Evolutionary conservation across 2,329 filamentous ascomycete genomes (phyloP).

Genomic region (Westerdykella aurantiaca): DNA sequence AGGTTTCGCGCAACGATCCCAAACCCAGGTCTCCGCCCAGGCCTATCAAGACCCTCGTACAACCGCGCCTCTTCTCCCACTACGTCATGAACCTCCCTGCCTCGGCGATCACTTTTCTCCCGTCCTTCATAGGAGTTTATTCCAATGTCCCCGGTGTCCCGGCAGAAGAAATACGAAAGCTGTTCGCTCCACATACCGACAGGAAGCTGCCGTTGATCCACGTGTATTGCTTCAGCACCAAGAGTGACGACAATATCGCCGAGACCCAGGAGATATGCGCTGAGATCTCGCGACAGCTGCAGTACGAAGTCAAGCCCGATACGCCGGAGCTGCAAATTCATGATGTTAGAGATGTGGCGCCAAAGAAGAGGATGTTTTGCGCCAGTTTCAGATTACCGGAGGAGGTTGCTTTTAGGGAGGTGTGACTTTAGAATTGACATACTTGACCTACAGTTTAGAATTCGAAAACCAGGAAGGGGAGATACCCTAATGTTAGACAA

Average conservation of each 20-base stretch:
- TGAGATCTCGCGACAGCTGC: slow-evolving; percentile 58
- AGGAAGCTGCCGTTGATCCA: slow-evolving; percentile 74
- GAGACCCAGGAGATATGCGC: slow-evolving; percentile 56
- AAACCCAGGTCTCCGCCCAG: slow-evolving; percentile 15
- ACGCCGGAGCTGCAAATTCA: slow-evolving; percentile 53
- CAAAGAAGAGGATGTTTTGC: slow-evolving; percentile 95
- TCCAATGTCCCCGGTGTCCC: slow-evolving; percentile 43
- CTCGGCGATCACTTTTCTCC: slow-evolving; percentile 77
- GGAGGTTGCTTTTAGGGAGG: slow-evolving; percentile 68
- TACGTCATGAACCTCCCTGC: slow-evolving; percentile 98
- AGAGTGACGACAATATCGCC: slow-evolving; percentile 67
- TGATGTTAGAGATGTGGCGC: slow-evolving; percentile 80
- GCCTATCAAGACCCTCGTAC: slow-evolving; percentile 37
- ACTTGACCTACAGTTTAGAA: too few species aligned
- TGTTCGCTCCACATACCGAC: slow-evolving; percentile 40
- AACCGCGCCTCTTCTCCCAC: slow-evolving; percentile 77
- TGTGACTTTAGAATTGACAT: background rate
- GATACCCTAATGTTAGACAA: too few species aligned
- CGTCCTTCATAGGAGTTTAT: slow-evolving; percentile 73
- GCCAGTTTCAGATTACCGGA: slow-evolving; percentile 80
- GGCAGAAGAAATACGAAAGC: slow-evolving; percentile 19
- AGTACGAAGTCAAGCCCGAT: slow-evolving; percentile 52
- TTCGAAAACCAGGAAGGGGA: too few species aligned
- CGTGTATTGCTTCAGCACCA: slow-evolving; percentile 88
- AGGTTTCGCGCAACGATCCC: slow-evolving; percentile 19